Evolutionary conservation across 768 basidiomycete species (phyloP), one percentile per base, ranked within the genome.

Genomic region (Dacryopinax spathularia): DNA sequence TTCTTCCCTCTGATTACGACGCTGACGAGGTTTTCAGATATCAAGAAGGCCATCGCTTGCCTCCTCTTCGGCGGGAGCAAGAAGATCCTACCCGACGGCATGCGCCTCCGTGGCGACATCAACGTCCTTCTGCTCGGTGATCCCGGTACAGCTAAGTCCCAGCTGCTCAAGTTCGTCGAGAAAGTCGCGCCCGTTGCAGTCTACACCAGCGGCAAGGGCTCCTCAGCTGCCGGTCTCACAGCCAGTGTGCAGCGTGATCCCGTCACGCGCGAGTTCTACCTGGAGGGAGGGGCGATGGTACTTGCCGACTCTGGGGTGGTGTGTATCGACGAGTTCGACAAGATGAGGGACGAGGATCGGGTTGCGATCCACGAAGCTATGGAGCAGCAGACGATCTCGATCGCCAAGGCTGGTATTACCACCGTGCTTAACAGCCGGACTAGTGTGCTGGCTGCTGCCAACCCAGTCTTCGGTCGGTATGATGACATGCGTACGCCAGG

Each of bases 301-400:
- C 83, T 98, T 35, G 96, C 96, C 1, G 96, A 99, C 72, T 90
- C 90, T 13, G 96, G 96, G 31, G 94, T 99, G 15, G 96, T 98
- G 36, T 98, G 96, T 71, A 99, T 99, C 71, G 96, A 99, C 69
- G 96, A 99, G 73, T 99, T 99, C 69, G 96, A 99, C 77, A 99
- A 99, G 78, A 99, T 99, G 96, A 81, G 95, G 36, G 96, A 99
- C 68, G 95, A 98, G 74, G 96, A 99, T 73, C 85, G 96, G 63
- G 96, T 98, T 3, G 96, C 96, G 0, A 98, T 98, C 65, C 96
- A 98, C 75, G 96, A 98, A 77, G 96, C 95, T 15, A 99, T 99
- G 96, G 96, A 99, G 71, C 96, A 99, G 71, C 95, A 98, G 71
- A 99, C 96, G 0, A 98, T 99, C 68, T 98, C 96, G 1, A 97